Conservation (phyloP, 768 basidiomycete genomes). For the Lentinula boryana region DNA sequence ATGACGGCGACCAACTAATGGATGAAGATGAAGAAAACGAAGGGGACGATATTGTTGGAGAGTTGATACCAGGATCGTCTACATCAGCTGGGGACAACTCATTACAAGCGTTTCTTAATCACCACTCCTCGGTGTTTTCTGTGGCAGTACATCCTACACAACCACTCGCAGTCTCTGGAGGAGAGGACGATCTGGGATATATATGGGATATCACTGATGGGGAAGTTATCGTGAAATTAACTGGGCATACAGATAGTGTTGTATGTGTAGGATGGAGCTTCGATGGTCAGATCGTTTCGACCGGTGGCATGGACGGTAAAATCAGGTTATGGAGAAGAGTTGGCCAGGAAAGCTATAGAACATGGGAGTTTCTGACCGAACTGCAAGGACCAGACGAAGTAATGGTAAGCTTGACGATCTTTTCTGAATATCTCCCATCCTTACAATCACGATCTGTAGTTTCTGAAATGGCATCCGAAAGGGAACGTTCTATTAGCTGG, state of each 20-base stretch:
- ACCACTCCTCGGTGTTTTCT: constrained; percentile 76
- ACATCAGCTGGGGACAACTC: constrained; percentile 51
- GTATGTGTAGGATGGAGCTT: constrained; percentile 69
- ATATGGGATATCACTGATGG: constrained; percentile 87
- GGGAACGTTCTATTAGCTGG: constrained; percentile 86
- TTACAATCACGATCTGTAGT: constrained; percentile 41
- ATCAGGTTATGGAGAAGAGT: constrained; percentile 89
- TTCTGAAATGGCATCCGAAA: constrained; percentile 94
- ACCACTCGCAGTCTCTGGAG: constrained; percentile 84
- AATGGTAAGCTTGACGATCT: constrained; percentile 51
- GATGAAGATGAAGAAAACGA: constrained; percentile 61
- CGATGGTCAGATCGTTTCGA: constrained; percentile 91
- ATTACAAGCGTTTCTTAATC: constrained; percentile 61
- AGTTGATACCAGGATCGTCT: constrained; percentile 35
- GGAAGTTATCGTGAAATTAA: constrained; percentile 74
- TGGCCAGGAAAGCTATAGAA: constrained; percentile 62
- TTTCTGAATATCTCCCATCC: neutral
- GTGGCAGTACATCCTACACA: constrained; percentile 79
- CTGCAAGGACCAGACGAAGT: constrained; percentile 95
- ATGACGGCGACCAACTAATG: constrained; percentile 67
- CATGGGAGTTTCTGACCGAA: constrained; percentile 94
- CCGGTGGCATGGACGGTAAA: constrained; percentile 97
- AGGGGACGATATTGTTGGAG: constrained; percentile 31
- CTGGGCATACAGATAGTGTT: constrained; percentile 93
- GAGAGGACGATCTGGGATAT: constrained; percentile 92